Evolutionary conservation across 768 basidiomycete species (phyloP).

Genomic region (Russula ochroleuca): DNA sequence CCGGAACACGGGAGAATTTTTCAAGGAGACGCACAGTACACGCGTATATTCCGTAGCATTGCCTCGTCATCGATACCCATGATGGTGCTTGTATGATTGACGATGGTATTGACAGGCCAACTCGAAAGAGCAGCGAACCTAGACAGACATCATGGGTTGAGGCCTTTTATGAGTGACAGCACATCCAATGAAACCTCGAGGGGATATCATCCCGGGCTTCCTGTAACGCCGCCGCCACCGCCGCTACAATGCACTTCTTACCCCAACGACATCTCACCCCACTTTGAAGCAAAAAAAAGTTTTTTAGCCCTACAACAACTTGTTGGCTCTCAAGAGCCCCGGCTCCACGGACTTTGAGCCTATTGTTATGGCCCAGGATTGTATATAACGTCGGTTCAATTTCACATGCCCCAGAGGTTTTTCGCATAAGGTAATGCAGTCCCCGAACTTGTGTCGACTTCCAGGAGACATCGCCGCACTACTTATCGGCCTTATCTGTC

Average conservation of each 20-base stretch:
- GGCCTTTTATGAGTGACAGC: neutral
- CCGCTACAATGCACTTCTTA: neutral
- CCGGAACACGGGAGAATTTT: too few species aligned
- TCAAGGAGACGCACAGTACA: conserved; percentile 49
- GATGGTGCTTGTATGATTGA: too few species aligned
- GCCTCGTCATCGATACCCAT: too few species aligned
- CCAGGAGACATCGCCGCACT: neutral
- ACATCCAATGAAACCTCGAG: neutral
- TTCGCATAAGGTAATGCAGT: neutral
- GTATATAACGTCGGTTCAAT: too few species aligned
- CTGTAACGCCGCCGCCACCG: neutral
- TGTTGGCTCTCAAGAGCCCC: too few species aligned
- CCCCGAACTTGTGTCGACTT: neutral
- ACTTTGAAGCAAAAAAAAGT: too few species aligned
- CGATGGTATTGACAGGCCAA: neutral
- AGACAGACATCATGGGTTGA: neutral
- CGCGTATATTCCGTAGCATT: conserved; percentile 55
- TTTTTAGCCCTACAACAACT: too few species aligned
- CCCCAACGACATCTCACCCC: neutral
- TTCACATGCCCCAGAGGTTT: too few species aligned
- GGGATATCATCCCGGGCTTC: neutral
- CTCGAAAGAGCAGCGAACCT: neutral
- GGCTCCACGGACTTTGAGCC: too few species aligned
- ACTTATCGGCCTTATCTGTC: neutral
- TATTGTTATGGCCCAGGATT: too few species aligned